Evolutionary conservation across 345 rosid genomes (phyloP).

Genomic region (Eucalyptus virginea): DNA sequence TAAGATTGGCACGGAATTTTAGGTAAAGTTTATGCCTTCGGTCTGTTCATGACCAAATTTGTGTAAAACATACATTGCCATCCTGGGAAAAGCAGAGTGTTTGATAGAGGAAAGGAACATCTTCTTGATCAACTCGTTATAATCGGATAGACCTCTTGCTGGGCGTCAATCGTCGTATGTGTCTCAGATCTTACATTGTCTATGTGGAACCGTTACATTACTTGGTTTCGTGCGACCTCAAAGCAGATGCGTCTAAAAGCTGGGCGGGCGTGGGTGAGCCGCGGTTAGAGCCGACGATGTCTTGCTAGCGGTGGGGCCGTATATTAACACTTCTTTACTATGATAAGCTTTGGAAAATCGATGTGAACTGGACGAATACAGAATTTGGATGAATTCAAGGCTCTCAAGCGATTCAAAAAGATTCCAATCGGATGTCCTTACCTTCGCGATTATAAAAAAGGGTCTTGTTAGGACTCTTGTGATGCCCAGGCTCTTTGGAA

Average conservation of each 20-base stretch:
- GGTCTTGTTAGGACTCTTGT: not conserved
- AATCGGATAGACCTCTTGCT: not conserved
- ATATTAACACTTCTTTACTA: not conserved
- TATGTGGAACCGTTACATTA: not conserved
- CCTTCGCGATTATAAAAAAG: not conserved
- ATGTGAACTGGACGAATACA: not conserved
- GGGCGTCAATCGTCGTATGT: not conserved
- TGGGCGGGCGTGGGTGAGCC: not conserved
- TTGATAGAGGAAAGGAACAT: not conserved
- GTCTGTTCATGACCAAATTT: not conserved
- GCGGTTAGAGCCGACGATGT: not conserved
- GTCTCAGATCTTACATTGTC: not conserved
- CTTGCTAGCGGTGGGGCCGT: not conserved
- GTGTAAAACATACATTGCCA: not conserved
- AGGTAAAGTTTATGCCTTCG: not conserved
- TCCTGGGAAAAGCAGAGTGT: not conserved
- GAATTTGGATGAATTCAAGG: not conserved
- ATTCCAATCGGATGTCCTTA: not conserved
- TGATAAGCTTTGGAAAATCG: not conserved
- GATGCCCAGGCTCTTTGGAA: not conserved
- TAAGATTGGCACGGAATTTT: not conserved
- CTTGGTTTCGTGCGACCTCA: not conserved
- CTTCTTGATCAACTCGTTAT: not conserved
- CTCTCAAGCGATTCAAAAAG: not conserved
- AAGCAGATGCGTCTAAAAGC: not conserved